Base-by-base conservation (phyloP, 2,329 filamentous ascomycete species). In the Colletotrichum australisinense region DNA sequence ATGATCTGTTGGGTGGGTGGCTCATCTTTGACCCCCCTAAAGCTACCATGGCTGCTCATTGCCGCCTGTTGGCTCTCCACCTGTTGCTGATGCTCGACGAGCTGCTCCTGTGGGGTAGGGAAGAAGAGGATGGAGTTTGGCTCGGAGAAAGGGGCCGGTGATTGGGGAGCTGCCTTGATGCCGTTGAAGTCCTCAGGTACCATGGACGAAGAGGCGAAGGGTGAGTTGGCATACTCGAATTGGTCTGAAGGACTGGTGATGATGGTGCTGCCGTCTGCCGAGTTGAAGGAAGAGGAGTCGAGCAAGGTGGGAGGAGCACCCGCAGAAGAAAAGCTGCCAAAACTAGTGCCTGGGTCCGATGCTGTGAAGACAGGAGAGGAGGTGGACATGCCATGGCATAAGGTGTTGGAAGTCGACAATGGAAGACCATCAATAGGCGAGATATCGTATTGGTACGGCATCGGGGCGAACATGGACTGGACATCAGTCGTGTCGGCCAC, bases 301-400 rank as follows among this genome's bases (percentile, higher is more conserved):
- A 73, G 59, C 22, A 72, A 57, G 42, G 26, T 67, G 53, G 69
- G n/a, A 12, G 69, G 26, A 8, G 42, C 59, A n/a, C 72, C 53
- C 9, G 42, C 65, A 22, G 69, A 74, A 38, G 74, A 75, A 49
- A 75, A 75, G 55, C 74, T 75, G 14, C 67, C 74, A 28, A 69
- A 75, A 19, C 59, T 67, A 16, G 60, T 67, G 14, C 65, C 58
- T 11, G 55, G 57, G 9, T 72, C 69, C 24, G 72, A 68, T 19
- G 38, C 38, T 7, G 69, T 30, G 53, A 72, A 74, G n/a, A 52
- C 55, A 0, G 63, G 46, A 60, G 71, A 74, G n/a, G 73, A 46
- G 5, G 58, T 57, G 22, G 67, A 26, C 35, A 67, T 59, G 63
- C 42, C 62, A n/a, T 65, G 62, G 32, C 59, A 56, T 46, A 73